Percentiles rank a stretch among this genome's conserved stretches.
phyloP scores from a whole-genome alignment of 1,284 basidiomycete species.

The Mixia osmundae region DNA sequence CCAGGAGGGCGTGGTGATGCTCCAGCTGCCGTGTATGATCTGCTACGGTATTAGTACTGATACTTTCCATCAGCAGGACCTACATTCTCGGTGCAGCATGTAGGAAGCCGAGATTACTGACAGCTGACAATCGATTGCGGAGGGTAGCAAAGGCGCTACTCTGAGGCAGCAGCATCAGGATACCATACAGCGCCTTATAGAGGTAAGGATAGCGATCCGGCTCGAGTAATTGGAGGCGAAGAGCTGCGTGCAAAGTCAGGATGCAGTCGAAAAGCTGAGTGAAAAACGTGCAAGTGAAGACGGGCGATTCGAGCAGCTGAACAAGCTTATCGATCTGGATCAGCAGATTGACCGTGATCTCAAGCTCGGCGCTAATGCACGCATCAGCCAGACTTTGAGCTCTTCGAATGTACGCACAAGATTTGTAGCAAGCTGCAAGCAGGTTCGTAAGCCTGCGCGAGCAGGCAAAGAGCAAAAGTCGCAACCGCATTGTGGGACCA shows the following conservation, averaged over 20 bases:
- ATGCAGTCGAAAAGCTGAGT: neutral
- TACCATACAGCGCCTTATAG: slow-evolving; percentile 91
- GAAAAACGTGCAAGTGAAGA: slow-evolving; percentile 56
- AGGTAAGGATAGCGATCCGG: slow-evolving; percentile 89
- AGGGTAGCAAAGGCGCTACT: slow-evolving; percentile 89
- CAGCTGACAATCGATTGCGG: slow-evolving; percentile 75
- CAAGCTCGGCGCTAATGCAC: slow-evolving; percentile 55
- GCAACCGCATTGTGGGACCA: slow-evolving; percentile 99
- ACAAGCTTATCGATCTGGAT: slow-evolving; percentile 97
- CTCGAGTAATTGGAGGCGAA: slow-evolving; percentile 89
- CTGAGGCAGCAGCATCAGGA: slow-evolving; percentile 93
- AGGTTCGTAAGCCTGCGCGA: slow-evolving; percentile 96
- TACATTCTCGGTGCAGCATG: slow-evolving; percentile 64
- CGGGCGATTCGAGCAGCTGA: slow-evolving; percentile 89
- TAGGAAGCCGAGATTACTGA: slow-evolving; percentile 80
- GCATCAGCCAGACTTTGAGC: neutral
- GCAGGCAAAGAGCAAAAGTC: slow-evolving; percentile 78
- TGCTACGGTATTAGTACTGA: neutral
- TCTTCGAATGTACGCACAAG: slow-evolving; percentile 36
- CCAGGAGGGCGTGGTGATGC: slow-evolving; percentile 24
- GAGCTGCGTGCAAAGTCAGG: slow-evolving; percentile 30
- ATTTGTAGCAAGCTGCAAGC: slow-evolving; percentile 91
- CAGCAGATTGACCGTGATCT: slow-evolving; percentile 79
- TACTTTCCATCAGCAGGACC: slow-evolving; percentile 15
- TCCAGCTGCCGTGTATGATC: slow-evolving; percentile 7